Conservation (phyloP, 225 moss, liverwort and hornwort genomes). For the Sphagnum tenellum region DNA sequence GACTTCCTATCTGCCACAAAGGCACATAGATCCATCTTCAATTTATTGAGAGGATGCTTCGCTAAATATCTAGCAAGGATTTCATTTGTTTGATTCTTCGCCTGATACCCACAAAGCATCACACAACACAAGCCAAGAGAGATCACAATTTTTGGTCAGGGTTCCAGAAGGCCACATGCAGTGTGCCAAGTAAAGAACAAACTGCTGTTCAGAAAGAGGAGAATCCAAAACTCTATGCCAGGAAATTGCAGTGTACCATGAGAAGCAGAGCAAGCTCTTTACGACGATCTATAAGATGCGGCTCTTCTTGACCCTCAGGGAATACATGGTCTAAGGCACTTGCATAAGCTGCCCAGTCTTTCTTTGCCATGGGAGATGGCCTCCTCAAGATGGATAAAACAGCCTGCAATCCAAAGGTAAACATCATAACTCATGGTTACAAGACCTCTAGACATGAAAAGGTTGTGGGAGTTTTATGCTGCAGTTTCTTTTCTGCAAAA, state of each 20-base stretch:
- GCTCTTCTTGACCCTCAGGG: conserved; percentile 24
- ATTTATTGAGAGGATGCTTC: conserved; percentile 39
- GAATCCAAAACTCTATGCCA: too few species aligned
- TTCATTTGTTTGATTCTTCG: conserved; percentile 31
- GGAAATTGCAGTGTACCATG: conserved; percentile 18
- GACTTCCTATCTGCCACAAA: conserved; percentile 45
- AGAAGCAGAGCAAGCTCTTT: conserved; percentile 50
- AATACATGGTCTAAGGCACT: conserved; percentile 43
- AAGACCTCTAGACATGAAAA: too few species aligned
- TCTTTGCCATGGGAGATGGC: conserved; percentile 1
- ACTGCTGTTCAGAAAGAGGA: too few species aligned
- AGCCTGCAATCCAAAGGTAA: conserved; percentile 17
- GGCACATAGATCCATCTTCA: conserved; percentile 39
- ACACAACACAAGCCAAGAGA: too few species aligned
- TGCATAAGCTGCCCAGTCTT: conserved; percentile 52
- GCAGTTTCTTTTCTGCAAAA: too few species aligned
- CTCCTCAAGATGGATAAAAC: conserved; percentile 54
- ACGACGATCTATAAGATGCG: conserved; percentile 36
- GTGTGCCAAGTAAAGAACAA: too few species aligned
- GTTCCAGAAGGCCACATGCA: too few species aligned
- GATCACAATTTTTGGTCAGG: too few species aligned
- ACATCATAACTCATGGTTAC: too few species aligned
- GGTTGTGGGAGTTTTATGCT: too few species aligned
- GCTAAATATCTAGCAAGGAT: conserved; percentile 22
- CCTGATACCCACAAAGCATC: conserved; percentile 19